phyloP scores from a whole-genome alignment of 768 basidiomycete species.

The Pleurotus tuoliensis region DNA sequence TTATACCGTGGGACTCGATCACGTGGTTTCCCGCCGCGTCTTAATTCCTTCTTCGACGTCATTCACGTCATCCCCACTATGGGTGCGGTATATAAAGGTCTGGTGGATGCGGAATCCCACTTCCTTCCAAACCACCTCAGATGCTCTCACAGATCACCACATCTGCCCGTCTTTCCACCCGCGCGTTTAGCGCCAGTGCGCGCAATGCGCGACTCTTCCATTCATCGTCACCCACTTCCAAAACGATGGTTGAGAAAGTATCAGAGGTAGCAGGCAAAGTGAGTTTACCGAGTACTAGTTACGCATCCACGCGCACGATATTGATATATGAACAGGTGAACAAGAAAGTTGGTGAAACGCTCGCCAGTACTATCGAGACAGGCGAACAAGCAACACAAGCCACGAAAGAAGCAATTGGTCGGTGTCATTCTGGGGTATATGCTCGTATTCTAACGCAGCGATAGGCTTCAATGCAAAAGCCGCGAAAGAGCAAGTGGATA shows the following conservation, averaged over 20 bases:
- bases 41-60: not conserved
- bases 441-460: not conserved
- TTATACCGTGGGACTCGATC: not conserved
- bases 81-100: not conserved
- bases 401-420: constrained; percentile 40
- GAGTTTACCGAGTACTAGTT: not conserved
- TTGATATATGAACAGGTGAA: constrained; percentile 32
- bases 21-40: not conserved
- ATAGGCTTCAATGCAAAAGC: constrained; percentile 31
- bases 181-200: no score
- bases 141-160: constrained; percentile 6
- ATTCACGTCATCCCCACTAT: not conserved
- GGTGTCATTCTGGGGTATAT: constrained; percentile 6
- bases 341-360: constrained; percentile 37
- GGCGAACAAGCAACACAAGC: constrained; percentile 38
- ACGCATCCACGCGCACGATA: not conserved
- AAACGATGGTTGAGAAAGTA: constrained; percentile 42
- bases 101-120: not conserved
- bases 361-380: constrained; percentile 44
- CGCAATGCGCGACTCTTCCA: constrained; percentile 27
- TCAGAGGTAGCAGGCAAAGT: constrained; percentile 42
- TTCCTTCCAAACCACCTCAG: not conserved
- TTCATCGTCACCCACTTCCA: constrained; percentile 27
- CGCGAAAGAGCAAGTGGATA: constrained; percentile 32
- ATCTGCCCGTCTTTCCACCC: not conserved